Evolutionary conservation across 768 basidiomycete species (phyloP).

Genomic region (Lentinula guzmanii): DNA sequence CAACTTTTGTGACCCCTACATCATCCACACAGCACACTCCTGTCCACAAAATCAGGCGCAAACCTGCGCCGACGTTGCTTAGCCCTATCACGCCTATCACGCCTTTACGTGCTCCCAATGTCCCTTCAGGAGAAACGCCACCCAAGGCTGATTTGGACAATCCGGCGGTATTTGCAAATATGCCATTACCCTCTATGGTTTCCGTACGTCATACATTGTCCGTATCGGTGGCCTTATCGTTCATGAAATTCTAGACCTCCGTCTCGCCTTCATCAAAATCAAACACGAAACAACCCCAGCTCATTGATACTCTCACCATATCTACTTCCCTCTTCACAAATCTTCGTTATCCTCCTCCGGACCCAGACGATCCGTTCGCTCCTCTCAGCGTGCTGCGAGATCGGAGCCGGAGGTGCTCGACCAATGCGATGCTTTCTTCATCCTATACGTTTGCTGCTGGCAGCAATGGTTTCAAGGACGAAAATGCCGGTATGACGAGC

Average conservation of each 20-base stretch:
- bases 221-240: neutral
- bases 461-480: slow-evolving; percentile 3
- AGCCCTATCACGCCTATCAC: slow-evolving; percentile 23
- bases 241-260: neutral
- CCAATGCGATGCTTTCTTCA: slow-evolving; percentile 8
- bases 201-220: neutral
- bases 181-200: neutral
- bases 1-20: neutral
- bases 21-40: neutral
- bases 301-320: neutral
- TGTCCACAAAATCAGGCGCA: slow-evolving; percentile 36
- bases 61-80: slow-evolving; percentile 50
- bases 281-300: neutral
- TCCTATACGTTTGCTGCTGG: neutral
- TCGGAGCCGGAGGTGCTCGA: slow-evolving; percentile 22
- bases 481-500: neutral
- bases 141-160: neutral
- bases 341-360: slow-evolving; percentile 55
- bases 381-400: slow-evolving; percentile 61
- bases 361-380: slow-evolving; percentile 66
- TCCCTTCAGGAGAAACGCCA: neutral
- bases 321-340: neutral
- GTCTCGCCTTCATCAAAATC: neutral
- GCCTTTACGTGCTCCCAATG: neutral
- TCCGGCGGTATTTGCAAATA: neutral